Conservation (phyloP, 768 basidiomycete species). For the Artomyces pyxidatus region DNA sequence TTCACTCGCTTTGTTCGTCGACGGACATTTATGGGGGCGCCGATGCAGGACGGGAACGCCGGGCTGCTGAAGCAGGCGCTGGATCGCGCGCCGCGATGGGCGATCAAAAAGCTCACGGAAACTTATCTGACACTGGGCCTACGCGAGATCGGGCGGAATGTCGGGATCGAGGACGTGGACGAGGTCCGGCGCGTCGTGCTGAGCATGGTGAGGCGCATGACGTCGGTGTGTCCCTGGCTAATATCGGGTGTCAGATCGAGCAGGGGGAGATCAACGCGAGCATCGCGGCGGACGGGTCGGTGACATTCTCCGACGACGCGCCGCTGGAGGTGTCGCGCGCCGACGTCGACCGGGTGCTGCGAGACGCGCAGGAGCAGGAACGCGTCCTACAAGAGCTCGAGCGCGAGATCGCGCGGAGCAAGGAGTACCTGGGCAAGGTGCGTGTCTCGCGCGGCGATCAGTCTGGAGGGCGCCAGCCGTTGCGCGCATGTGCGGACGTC, state of each 20-base stretch:
- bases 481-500: neutral
- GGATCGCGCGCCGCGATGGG: slow-evolving; percentile 66
- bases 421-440: slow-evolving; percentile 70
- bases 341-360: slow-evolving; percentile 54
- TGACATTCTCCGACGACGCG: slow-evolving; percentile 62
- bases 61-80: slow-evolving; percentile 65
- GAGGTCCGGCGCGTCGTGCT: slow-evolving; percentile 53
- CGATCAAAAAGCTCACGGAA: slow-evolving; percentile 69
- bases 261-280: slow-evolving; percentile 59
- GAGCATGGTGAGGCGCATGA: slow-evolving; percentile 62
- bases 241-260: slow-evolving; percentile 47
- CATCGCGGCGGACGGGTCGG: slow-evolving; percentile 60
- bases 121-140: slow-evolving; percentile 78
- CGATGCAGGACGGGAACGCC: slow-evolving; percentile 54
- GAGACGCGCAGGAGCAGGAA: slow-evolving; percentile 47
- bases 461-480: neutral
- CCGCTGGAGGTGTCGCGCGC: slow-evolving; percentile 48
- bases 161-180: slow-evolving; percentile 42
- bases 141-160: slow-evolving; percentile 55
- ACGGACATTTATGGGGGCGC: neutral
- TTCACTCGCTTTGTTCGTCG: neutral
- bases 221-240: no score
- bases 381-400: slow-evolving; percentile 42
- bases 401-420: slow-evolving; percentile 50
- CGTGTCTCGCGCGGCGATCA: slow-evolving; percentile 4